These are phyloP conservation scores for Fibroporia radiculosa DNA, from an alignment of 768 basidiomycete genomes.

Conservation along the genomic window DNA sequence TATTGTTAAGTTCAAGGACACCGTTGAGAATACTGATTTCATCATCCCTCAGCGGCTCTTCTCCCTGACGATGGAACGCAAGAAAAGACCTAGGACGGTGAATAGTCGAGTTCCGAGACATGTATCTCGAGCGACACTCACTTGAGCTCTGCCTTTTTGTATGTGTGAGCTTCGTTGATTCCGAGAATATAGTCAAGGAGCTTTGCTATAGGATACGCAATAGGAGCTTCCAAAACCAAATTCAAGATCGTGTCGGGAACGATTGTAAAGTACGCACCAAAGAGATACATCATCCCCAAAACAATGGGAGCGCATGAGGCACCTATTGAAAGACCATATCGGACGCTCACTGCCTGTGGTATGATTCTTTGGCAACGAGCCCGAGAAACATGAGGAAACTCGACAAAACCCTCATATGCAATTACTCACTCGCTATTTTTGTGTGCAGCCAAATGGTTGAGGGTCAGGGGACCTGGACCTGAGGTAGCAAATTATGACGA, in stretches of 20 bases:
- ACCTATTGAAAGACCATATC: slow-evolving; percentile 53
- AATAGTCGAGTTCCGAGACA: no score
- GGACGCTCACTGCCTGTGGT: slow-evolving; percentile 64
- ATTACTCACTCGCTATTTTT: slow-evolving; percentile 28
- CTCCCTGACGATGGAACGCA: slow-evolving; percentile 65
- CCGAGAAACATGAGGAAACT: no score
- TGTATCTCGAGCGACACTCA: no score
- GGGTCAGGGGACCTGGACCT: no score
- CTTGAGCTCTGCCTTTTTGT: slow-evolving; percentile 64
- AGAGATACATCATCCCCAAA: slow-evolving; percentile 40
- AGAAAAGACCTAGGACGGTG: slow-evolving; percentile 53
- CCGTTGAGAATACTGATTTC: slow-evolving; percentile 79
- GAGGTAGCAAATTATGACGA: no score
- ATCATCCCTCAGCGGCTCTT: slow-evolving; percentile 73
- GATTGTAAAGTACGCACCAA: slow-evolving; percentile 24
- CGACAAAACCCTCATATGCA: no score
- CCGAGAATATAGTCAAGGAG: slow-evolving; percentile 81
- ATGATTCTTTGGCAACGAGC: slow-evolving; percentile 43
- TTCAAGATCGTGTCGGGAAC: not conserved
- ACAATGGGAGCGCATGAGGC: slow-evolving; percentile 46
- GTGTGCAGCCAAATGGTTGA: no score
- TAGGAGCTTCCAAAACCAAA: slow-evolving; percentile 29
- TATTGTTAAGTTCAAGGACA: slow-evolving; percentile 69
- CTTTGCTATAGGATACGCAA: slow-evolving; percentile 54
- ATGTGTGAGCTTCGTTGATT: slow-evolving; percentile 59